phyloP scores from a whole-genome alignment of 106 monocot genomes.

The Dendrobium officinale region DNA sequence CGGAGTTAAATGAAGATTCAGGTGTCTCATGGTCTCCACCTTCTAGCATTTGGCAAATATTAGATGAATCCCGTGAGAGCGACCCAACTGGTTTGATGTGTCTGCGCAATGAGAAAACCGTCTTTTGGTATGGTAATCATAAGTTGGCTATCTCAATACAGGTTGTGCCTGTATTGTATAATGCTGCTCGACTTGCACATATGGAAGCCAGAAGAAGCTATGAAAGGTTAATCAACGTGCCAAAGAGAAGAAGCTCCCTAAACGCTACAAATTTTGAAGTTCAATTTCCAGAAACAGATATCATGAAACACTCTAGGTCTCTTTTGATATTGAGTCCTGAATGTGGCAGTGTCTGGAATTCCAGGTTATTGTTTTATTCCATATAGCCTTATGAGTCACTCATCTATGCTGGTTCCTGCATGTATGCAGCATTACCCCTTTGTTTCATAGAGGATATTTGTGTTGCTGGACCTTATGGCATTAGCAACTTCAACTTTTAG shows the following conservation, averaged over 20 bases:
- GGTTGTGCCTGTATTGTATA: slow-evolving; percentile 37
- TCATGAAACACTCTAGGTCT: slow-evolving; percentile 50
- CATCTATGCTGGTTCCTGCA: neutral
- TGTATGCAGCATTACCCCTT: neutral
- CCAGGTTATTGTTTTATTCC: slow-evolving; percentile 30
- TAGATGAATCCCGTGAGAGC: neutral
- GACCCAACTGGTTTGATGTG: neutral
- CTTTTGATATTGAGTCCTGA: slow-evolving; percentile 55
- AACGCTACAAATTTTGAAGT: slow-evolving; percentile 6
- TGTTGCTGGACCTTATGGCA: neutral
- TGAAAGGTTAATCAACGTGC: slow-evolving; percentile 14
- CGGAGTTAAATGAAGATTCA: slow-evolving; percentile 27
- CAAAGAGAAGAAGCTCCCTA: neutral
- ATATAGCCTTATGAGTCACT: neutral
- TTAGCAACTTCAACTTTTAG: neutral
- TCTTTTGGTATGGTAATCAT: slow-evolving; percentile 64
- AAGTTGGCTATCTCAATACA: slow-evolving; percentile 59
- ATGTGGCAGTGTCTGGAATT: slow-evolving; percentile 67
- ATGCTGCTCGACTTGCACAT: slow-evolving; percentile 31
- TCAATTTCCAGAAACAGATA: slow-evolving; percentile 24
- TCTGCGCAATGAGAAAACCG: slow-evolving; percentile 22
- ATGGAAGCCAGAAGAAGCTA: slow-evolving; percentile 29
- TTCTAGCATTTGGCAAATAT: neutral
- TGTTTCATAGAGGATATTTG: neutral
- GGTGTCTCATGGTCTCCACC: neutral